Evolutionary conservation across 192 early-diverging fungal genomes (phyloP), one percentile per base, ranked within the genome.

Genomic region (Allomyces macrogynus): DNA sequence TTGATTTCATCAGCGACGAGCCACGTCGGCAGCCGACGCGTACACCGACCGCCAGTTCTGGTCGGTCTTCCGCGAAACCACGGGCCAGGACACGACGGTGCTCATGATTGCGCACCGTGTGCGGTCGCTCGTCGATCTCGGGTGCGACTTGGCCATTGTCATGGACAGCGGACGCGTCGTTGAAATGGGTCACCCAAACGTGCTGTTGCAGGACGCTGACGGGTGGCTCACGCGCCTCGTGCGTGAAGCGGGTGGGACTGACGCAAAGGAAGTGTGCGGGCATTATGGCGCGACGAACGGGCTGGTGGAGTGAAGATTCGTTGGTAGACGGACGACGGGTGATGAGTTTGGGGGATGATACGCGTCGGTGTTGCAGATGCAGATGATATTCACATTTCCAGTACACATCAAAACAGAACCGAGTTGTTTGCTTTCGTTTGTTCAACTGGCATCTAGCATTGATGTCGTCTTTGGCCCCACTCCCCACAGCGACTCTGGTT

Each of bases 71-170:
- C 49, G 49, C 49, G 49, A 57, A 5, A 20, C 5, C 16, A 14
- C 12, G 16, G 49, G 5, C 49, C 16, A 57, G 20, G 49, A 14
- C 16, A 5, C 49, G 49, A 57, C 49, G 49, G 16, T 57, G 49
- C 49, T 57, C 49, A 57, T 57, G 49, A 57, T 57, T n/a, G 49
- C 49, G 49, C 49, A 57, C 49, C 49, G 49, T 10, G 49, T 57
- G 49, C 49, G 49, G 16, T 20, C 49, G 16, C 49, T 57, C 49
- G 49, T 57, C 16, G 49, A 57, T n/a, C 49, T 57, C 49, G 49
- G 20, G 16, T 57, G 49, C 49, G 49, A 57, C 12, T 10, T 57
- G 49, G 49, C 20, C 16, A 14, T 57, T 57, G 49, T 57, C 49
- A 57, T 57, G 49, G 49, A 57, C 12, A n/a, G 16, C 3, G 49